Base-by-base conservation (phyloP, 2,329 filamentous ascomycete genomes). In the Colletotrichum truncatum region DNA sequence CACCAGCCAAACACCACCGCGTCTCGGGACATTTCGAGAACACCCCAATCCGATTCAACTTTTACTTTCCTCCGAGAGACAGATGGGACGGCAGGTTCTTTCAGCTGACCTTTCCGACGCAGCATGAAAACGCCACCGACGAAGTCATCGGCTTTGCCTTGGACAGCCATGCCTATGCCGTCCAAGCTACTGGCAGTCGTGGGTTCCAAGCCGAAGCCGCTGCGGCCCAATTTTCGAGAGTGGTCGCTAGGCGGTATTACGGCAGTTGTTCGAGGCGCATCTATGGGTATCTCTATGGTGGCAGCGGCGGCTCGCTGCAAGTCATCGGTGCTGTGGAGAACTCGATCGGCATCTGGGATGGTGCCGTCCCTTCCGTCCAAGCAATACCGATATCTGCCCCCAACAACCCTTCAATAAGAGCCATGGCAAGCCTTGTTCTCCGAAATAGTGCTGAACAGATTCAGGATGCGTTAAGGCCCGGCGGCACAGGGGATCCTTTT, bases 121-220 rank as follows among this genome's bases (percentile, higher is more conserved):
- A 72, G 38, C 67, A 41, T 4, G 67, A 67, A 2, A 28, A 59
- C 2, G 67, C 70, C 10, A 56, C 56, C 0, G 59, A 70, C n/a
- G 16, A 56, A 0, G 32, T 32, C 10, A 57, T 73, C n/a, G 36
- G 8, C 0, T 72, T 73, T 25, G 67, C 62, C 7, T 46, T 64
- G 1, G 64, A 70, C 6, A 71, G 68, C 16, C 67, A 66, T 4
- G 70, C 54, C 2, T 71, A 70, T n/a, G 68, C 66, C 10, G 49
- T 70, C 18, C 71, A 69, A 2, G 61, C 68, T 9, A 65, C 54
- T 2, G 70, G 68, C 9, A 21, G 25, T 0, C 26, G 7, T 1
- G 69, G 70, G 1, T 72, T 69, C 41, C 68, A 70, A 3, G 70
- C 67, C 2, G 70, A 73, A 16, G 71, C 71, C 11, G 70, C 71